Percentiles rank a stretch among this genome's conserved stretches.
These are phyloP conservation scores for Stellera chamaejasme DNA, from an alignment of 345 rosid species.

Conservation along the genomic window DNA sequence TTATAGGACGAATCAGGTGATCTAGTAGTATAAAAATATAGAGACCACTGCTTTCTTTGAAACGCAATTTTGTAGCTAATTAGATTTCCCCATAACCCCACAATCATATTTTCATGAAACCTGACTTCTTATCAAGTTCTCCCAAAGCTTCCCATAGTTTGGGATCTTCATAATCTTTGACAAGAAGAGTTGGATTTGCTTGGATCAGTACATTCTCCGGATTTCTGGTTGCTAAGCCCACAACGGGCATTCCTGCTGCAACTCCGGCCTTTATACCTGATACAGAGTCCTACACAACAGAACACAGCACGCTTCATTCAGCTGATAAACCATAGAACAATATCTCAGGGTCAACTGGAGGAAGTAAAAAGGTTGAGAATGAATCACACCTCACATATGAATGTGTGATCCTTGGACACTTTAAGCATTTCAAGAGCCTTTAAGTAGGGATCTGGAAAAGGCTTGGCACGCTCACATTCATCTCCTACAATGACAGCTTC, in stretches of 20 bases:
- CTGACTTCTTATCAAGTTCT: conserved; percentile 48
- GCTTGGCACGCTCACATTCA: conserved; percentile 83
- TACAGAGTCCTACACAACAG: conserved; percentile 51
- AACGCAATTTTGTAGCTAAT: background rate
- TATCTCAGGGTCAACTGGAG: background rate
- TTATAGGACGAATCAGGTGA: background rate
- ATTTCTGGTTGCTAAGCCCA: conserved; percentile 71
- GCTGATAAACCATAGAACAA: background rate
- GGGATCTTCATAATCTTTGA: conserved; percentile 72
- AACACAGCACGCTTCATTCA: background rate
- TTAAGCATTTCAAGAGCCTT: conserved; percentile 76
- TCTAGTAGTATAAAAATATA: background rate
- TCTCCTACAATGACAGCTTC: conserved; percentile 59
- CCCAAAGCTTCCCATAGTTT: conserved; percentile 74
- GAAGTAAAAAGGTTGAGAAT: background rate
- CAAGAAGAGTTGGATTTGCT: conserved; percentile 71
- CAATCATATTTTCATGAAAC: conserved; percentile 7
- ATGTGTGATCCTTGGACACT: conserved; percentile 74
- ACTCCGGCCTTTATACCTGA: conserved; percentile 96
- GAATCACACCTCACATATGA: conserved; percentile 58
- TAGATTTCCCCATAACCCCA: background rate
- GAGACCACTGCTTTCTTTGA: background rate
- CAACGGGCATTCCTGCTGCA: conserved; percentile 87
- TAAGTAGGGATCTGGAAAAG: conserved; percentile 80
- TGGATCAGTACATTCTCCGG: conserved; percentile 51